Evolutionary conservation across 2,329 filamentous ascomycete genomes (phyloP), one percentile per base, ranked within the genome.

Genomic region (Trichocomaceae sp.): DNA sequence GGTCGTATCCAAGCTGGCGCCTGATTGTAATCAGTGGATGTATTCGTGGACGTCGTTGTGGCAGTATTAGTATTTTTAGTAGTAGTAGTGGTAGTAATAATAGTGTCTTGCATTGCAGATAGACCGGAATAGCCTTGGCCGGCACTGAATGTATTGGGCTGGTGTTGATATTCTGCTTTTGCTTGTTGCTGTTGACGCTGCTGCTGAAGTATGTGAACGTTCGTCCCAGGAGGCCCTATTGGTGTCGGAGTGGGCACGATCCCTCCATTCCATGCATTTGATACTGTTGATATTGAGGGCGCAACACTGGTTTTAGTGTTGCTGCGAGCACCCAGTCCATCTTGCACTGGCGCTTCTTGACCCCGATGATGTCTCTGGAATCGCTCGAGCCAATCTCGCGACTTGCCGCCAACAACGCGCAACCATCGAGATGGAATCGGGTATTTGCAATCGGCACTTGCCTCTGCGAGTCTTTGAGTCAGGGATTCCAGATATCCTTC

Each of bases 401-500:
- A 62, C 53, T 66, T 69, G 26, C 64, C 61, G 2, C 61, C 67
- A 7, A 71, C 59, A 13, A 71, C 61, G 31, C 64, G 60, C 39
- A 66, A 61, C 69, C 69, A 71, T 42, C 67, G 62, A 49, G 59
- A 61, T 15, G 69, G 69, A 19, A 71, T 67, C 33, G 60, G 64
- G 55, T 67, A 71, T 49, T 69, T 69, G 10, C 61, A 61, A 19
- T 63, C 60, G 4, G 60, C 66, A 56, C 66, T 68, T 5, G 68
- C 68, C 52, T 70, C 69, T 19, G 62, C 59, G n/a, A 71, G 59
- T 54, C 63, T 65, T 48, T 56, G 59, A 3, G 60, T 59, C 57
- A 70, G 56, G 9, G 63, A 62, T 3, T 70, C 64, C 12, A 71
- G 60, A 52, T 71, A 71, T 35, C 61, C 61, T 12, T 63, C 61